These are phyloP conservation scores for Leccinum olivaceopallidum DNA, from an alignment of 768 basidiomycete genomes.

Conservation along the genomic window DNA sequence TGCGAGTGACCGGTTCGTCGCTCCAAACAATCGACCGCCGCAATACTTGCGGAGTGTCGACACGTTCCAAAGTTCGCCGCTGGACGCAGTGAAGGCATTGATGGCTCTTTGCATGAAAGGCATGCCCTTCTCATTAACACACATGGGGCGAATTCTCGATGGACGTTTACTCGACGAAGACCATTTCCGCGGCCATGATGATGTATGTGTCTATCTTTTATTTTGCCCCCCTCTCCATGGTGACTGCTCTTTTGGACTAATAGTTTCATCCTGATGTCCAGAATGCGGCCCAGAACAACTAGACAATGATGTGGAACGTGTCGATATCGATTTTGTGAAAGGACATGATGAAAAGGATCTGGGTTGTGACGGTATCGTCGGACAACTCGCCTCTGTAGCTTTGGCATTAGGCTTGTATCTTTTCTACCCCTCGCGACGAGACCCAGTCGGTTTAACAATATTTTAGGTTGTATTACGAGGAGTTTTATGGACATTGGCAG, in stretches of 20 bases:
- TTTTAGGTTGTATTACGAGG: too few species aligned
- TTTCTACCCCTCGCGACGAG: too few species aligned
- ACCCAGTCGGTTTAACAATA: too few species aligned
- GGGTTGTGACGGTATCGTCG: background rate
- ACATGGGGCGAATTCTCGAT: constrained; percentile 42
- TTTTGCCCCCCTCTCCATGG: background rate
- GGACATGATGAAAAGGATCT: background rate
- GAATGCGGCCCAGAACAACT: background rate
- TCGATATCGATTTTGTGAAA: background rate
- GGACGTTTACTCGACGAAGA: constrained; percentile 22
- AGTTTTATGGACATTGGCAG: too few species aligned
- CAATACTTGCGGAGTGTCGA: constrained; percentile 3
- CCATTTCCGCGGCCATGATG: constrained; percentile 2
- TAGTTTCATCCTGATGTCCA: background rate
- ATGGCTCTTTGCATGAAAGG: constrained; percentile 40
- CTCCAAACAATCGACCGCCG: background rate
- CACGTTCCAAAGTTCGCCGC: constrained; percentile 38
- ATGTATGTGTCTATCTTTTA: background rate
- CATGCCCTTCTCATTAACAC: constrained; percentile 36
- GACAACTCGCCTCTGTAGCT: background rate
- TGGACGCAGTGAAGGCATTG: constrained; percentile 27
- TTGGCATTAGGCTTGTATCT: too few species aligned
- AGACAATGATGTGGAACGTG: background rate
- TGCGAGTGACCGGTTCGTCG: constrained; percentile 13
- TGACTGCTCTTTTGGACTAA: background rate